Base-by-base conservation (phyloP, 1,284 basidiomycete species). In the Leccinum laetum region DNA sequence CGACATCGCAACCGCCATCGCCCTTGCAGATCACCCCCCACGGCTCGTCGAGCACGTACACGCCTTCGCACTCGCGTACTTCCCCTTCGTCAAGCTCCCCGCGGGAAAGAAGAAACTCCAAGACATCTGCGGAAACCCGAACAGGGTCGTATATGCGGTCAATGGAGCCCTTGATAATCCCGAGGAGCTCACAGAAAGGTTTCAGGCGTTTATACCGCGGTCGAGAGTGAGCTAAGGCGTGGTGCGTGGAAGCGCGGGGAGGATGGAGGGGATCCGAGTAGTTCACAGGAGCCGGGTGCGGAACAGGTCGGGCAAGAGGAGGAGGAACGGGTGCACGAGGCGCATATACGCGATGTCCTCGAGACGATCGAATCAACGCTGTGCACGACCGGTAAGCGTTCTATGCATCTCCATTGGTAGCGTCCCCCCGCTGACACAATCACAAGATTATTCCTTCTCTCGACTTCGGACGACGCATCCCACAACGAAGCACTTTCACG, bases 401-500 rank as follows among this genome's bases (percentile, higher is more conserved):
- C 7, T 9, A 44, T 44, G 16, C 16, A 16, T n/a, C 8, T 8
- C 32, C 13, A 16, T 35, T 24, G 3, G 0, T 6, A 1, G 1
- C 5, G 5, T 3, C 32, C 10, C 29, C 44, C 32, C n/a, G 9
- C 63, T 65, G 18, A 63, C 8, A 39, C 35, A 60, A 4, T 7
- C 24, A 18, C 46, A 89, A 88, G 58, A 18, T 73, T 93, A 21
- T 93, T 91, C 73, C 80, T 85, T 2, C 88, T 86, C 2, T 80
- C 86, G 2, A 83, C 82, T 1, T 90, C 92, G 0, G 92, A 94
- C 67, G 95, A 98, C 73, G 82, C 86, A 0, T 89, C 88, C 2
- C 94, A 96, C 72, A 95, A 98, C 72, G 93, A 94, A 71, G 91
- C 94, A 0, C 80, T 99, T 4, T 88, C 94, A 21, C 21, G 21